phyloP scores from a whole-genome alignment of 176 grass and related monocot species.

The Otatea glauca region DNA sequence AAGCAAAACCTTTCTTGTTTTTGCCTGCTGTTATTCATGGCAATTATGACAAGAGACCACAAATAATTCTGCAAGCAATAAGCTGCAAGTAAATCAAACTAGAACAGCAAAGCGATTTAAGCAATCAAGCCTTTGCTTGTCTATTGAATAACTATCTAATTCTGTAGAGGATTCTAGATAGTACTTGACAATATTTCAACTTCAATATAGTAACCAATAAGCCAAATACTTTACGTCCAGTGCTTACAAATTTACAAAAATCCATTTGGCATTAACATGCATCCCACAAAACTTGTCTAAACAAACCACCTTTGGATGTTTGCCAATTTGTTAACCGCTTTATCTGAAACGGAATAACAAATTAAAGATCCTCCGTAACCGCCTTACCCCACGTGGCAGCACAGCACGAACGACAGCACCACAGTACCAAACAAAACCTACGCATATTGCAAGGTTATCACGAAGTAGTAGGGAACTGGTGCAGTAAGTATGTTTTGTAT shows the following conservation, averaged over 20 bases:
- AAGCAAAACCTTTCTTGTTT: conserved; percentile 1
- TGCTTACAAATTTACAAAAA: background rate
- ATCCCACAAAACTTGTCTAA: background rate
- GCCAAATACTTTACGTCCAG: background rate
- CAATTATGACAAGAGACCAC: background rate
- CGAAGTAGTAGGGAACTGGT: background rate
- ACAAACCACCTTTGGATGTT: background rate
- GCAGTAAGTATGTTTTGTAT: background rate
- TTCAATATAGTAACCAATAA: background rate
- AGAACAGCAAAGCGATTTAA: conserved; percentile 1
- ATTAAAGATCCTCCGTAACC: conserved; percentile 18
- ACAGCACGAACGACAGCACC: background rate
- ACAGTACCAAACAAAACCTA: conserved; percentile 29
- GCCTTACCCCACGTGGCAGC: conserved; percentile 1
- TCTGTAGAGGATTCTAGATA: background rate
- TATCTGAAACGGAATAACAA: background rate
- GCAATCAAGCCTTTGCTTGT: conserved; percentile 21
- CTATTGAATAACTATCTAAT: conserved; percentile 20
- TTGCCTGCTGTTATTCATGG: background rate
- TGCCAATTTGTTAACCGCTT: conserved; percentile 1
- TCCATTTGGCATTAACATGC: background rate
- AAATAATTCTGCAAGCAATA: too few relatives aligned
- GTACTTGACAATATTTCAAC: background rate
- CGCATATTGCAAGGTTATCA: background rate
- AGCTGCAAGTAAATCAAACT: conserved; percentile 30